Percentiles rank a stretch among this genome's conserved stretches.
Evolutionary conservation across 768 basidiomycete genomes (phyloP).

Genomic region (Boletus rufocinnamomeus): DNA sequence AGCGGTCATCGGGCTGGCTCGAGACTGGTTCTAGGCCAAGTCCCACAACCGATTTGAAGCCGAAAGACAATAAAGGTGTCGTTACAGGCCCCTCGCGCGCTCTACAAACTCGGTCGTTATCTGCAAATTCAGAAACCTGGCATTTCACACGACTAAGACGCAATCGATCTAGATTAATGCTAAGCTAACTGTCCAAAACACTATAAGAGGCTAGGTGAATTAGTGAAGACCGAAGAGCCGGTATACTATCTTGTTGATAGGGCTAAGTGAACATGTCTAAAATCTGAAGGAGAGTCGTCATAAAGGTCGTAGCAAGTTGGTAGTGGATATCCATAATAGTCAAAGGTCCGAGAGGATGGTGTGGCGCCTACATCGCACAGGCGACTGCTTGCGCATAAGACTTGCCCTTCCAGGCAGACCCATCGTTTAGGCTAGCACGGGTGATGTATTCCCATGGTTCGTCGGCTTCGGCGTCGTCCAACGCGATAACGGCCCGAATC

Average conservation of each 20-base stretch:
- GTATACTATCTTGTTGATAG: constrained; percentile 12
- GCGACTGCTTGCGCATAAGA: constrained; percentile 35
- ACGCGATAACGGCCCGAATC: constrained; percentile 34
- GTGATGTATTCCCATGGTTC: constrained; percentile 37
- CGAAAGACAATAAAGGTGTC: not conserved
- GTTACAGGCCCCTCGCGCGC: not conserved
- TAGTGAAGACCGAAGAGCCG: constrained; percentile 8
- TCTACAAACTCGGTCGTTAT: not conserved
- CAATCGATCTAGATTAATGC: constrained; percentile 14
- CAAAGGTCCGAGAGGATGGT: not conserved
- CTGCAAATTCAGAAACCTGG: not conserved
- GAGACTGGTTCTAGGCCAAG: not conserved
- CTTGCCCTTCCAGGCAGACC: constrained; percentile 33
- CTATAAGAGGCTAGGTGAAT: constrained; percentile 16
- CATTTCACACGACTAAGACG: not conserved
- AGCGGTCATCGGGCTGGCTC: not conserved
- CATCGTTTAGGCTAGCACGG: constrained; percentile 30
- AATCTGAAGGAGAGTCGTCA: constrained; percentile 22
- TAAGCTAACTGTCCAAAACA: constrained; percentile 10
- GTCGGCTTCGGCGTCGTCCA: constrained; percentile 32
- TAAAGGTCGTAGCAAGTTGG: constrained; percentile 11
- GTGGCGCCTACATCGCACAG: constrained; percentile 22
- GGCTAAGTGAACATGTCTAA: constrained; percentile 12
- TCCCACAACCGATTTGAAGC: not conserved
- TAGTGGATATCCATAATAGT: constrained; percentile 5